Base-by-base conservation (phyloP, 2,329 filamentous ascomycete species). In the Lizonia empirigonia region DNA sequence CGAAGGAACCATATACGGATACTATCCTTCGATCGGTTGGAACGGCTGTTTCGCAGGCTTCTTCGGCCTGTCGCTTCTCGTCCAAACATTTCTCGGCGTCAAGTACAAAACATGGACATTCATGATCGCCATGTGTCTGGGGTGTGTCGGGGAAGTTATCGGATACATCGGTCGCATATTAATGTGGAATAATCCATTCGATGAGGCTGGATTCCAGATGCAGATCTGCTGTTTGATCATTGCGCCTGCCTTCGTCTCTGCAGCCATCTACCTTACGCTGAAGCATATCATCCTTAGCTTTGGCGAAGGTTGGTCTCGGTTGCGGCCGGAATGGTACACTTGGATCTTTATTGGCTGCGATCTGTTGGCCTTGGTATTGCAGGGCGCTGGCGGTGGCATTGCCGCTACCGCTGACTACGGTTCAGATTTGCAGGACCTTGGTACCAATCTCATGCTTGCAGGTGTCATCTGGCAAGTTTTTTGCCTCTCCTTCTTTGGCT, bases 311-410 rank as follows among this genome's bases (percentile, higher is more conserved):
- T 62, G 64, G 56, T 61, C 54, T 5, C 44, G 62, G n/a, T 20
- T 71, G 5, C 27, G 53, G n/a, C 65, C 68, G 2, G 42, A 26
- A 1, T 67, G 77, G 37, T 84, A 84, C 64, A 83, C 82, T 7
- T 79, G 79, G 67, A 76, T 84, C 49, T 85, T 85, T 69, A 80
- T 85, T 57, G 66, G 72, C 20, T 83, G 80, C 60, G 83, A 85
- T 58, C 57, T 85, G 23, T 60, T 80, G 38, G 80, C 78, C n/a
- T 74, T 86, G 29, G 57, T 82, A 8, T 65, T 85, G 19, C 83
- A 85, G 65, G 81, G 80, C 7, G 75, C 74, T 2, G 82, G 82
- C 8, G 82, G 83, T 36, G 82, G 76, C 27, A 72, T 84, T 32
- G 80, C 84, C 1, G 80, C 82, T 0, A 77, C 77, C 0, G 78